Evolutionary conservation across 116 monocot species (phyloP), one percentile per base, ranked within the genome.

Genomic region (Iris pallida): DNA sequence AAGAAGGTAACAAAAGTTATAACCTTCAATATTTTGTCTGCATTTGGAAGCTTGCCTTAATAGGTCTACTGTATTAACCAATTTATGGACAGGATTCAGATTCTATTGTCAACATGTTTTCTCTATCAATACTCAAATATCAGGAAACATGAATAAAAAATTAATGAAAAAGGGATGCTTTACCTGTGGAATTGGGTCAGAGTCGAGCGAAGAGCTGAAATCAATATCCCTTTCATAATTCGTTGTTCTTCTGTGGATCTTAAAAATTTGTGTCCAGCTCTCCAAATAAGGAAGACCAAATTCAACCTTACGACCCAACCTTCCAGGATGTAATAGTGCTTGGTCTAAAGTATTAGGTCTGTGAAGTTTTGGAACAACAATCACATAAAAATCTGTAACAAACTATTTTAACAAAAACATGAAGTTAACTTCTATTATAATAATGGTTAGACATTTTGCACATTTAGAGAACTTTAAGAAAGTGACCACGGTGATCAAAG

Each of bases 171-270:
- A n/a, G n/a, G n/a, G n/a, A n/a, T n/a, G n/a, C n/a, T 20, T 47
- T 73, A 90, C 91, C 91, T 7, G 91, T 91, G 56, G 91, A 88
- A 64, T 85, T 91, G 47, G 91, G 91, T 68, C 88, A 91, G 73
- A 87, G 85, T 3, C 91, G 91, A 71, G 91, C 91, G 47, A 91
- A 85, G 45, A 91, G 85, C 66, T 91, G 87, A 73, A 82, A 91
- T 13, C 91, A 16, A 91, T 73, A 47, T 91, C 91, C 47, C 91
- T 84, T 64, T 91, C 91, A 58, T 82, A 85, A 52, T 91, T 91
- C 91, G 87, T 91, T 47, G 91, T 87, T 65, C 85, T 79, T 4
- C 88, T 87, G 73, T 91, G 91, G 47, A 91, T 87, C 77, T 91
- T 91, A 71, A 91, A 91, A 55, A 91, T 91, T 66, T 91, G 91